phyloP scores from a whole-genome alignment of 2,329 filamentous ascomycete species.

The Penicillium sclerotigenum region DNA sequence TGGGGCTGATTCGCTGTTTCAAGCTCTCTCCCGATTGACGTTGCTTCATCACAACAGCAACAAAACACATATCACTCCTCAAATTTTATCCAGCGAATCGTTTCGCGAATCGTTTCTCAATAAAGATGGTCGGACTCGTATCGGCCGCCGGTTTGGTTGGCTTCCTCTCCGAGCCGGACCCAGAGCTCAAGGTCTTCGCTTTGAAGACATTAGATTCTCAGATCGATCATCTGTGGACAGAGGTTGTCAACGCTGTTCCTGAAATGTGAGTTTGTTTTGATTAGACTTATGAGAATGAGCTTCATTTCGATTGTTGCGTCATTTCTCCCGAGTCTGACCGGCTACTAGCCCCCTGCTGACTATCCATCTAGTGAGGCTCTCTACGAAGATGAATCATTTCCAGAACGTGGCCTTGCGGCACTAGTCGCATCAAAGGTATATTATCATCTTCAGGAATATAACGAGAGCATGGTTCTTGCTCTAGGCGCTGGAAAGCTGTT shows the following conservation, averaged over 20 bases:
- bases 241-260: slow-evolving; percentile 86
- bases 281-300: not conserved
- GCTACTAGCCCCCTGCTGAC: slow-evolving; percentile 14
- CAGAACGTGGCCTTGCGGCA: slow-evolving; percentile 88
- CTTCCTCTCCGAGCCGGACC: slow-evolving; percentile 91
- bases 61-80: slow-evolving; percentile 18
- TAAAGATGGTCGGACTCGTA: slow-evolving; percentile 82
- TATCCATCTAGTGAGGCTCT: slow-evolving; percentile 72
- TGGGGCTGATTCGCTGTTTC: slow-evolving; percentile 21
- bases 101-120: slow-evolving; percentile 15
- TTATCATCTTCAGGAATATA: slow-evolving; percentile 97
- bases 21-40: slow-evolving; percentile 32
- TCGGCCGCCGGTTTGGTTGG: slow-evolving; percentile 93
- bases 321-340: slow-evolving; percentile 3
- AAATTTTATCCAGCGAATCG: slow-evolving; percentile 11
- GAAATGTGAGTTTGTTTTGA: slow-evolving; percentile 70
- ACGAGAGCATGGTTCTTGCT: slow-evolving; percentile 98
- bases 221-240: slow-evolving; percentile 95
- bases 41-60: slow-evolving; percentile 33
- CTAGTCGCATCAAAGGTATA: slow-evolving; percentile 97
- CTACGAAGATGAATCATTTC: slow-evolving; percentile 94
- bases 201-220: slow-evolving; percentile 93
- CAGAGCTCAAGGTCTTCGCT: slow-evolving; percentile 90
- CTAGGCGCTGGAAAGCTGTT: slow-evolving; percentile 92
- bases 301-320: slow-evolving; percentile 1